Conservation (phyloP, 805 yeast species). For the Pichia occidentalis region DNA sequence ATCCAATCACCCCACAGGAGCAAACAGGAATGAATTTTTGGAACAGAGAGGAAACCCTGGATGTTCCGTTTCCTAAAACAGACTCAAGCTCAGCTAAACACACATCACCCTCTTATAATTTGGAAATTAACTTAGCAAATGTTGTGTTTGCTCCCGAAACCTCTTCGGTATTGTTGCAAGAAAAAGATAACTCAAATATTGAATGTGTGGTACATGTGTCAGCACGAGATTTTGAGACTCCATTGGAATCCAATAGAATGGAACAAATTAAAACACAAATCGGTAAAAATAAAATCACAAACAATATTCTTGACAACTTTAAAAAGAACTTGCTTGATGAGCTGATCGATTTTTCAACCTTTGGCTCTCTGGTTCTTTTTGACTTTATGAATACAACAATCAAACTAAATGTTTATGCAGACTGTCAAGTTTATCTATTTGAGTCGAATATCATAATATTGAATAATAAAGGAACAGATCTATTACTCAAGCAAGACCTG, state of each 20-base stretch:
- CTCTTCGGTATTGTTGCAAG: constrained; percentile 17
- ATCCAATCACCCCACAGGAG: constrained; percentile 22
- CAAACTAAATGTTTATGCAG: constrained; percentile 4
- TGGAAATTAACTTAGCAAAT: constrained; percentile 16
- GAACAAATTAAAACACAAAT: constrained; percentile 15
- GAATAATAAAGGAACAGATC: constrained; percentile 14
- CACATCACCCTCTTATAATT: neutral
- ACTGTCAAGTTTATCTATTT: constrained; percentile 20
- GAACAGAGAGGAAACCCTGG: constrained; percentile 9
- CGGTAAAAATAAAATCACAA: constrained; percentile 20
- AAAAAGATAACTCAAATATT: constrained; percentile 9
- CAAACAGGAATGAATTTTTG: constrained; percentile 21
- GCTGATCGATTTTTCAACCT: constrained; percentile 18
- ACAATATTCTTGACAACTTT: constrained; percentile 18
- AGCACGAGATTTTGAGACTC: constrained; percentile 23
- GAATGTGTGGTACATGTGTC: constrained; percentile 22
- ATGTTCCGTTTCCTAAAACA: neutral
- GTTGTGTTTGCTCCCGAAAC: constrained; percentile 24
- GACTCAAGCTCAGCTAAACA: neutral
- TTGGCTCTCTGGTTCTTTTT: constrained; percentile 23
- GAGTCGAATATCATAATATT: constrained; percentile 21
- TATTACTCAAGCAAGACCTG: constrained; percentile 18
- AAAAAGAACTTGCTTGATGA: constrained; percentile 11
- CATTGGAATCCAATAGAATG: constrained; percentile 17
- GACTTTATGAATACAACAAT: constrained; percentile 19